Evolutionary conservation across 371 early-diverging fungal genomes (phyloP), one percentile per base, ranked within the genome.

Genomic region (Actinomucor elegans): DNA sequence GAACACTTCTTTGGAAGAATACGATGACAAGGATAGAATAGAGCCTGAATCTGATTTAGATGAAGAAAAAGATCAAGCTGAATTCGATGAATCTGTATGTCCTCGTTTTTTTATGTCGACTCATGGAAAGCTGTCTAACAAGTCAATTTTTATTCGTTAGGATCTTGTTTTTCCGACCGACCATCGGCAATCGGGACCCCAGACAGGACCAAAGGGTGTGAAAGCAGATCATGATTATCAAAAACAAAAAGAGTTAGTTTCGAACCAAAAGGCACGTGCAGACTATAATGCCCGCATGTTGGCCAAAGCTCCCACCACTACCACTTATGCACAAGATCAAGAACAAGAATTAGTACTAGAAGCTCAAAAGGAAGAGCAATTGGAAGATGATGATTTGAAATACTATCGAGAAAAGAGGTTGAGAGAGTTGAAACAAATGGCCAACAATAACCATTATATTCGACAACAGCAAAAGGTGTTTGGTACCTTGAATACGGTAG

Each of bases 181-280:
- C 36, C 27, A 29, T 34, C 47, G 56, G 17, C n/a, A 29, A 42
- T 27, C 43, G 11, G 79, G 78, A n/a, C 69, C 67, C 11, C 76
- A 79, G 44, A 83, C 83, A 11, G 83, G 83, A 0, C 81, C 81
- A 14, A 83, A 83, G 58, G 83, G 83, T 38, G 83, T 83, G 11
- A 46, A 73, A 35, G 79, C 81, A 8, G 83, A 83, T 60, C 70
- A 79, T 44, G 67, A 57, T 7, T 68, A 64, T 55, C 64, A 75
- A 41, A 61, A 73, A 44, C 60, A 69, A 61, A 29, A 54, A 28
- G 41, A 67, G 38, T 48, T 59, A 15, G 64, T 60, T 34, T 54
- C 49, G 8, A 52, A 71, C 38, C 26, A 34, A 26, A 44, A 57
- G 28, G 44, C 57, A 34, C 61, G 61, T 12, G 37, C 57, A 23